A percentile compares a stretch with the other conserved stretches of the same genome.
phyloP scores from a whole-genome alignment of 257 asterid genomes.

The Solanum dulcamara region DNA sequence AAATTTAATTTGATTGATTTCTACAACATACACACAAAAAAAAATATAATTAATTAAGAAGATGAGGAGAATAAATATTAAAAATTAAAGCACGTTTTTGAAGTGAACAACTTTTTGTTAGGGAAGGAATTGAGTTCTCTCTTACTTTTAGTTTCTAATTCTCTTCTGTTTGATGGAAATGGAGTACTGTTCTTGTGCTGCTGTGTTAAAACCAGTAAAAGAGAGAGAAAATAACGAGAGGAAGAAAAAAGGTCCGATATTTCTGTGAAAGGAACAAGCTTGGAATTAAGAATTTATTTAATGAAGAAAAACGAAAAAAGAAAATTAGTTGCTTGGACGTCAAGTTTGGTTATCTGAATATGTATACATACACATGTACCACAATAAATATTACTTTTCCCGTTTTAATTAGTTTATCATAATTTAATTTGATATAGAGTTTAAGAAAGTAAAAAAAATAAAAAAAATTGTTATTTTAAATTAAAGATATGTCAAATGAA shows the following conservation, averaged over 20 bases:
- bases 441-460: background rate
- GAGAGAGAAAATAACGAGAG: background rate
- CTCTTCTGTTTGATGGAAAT: conserved; percentile 7
- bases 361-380: background rate
- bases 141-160: background rate
- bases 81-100: conserved; percentile 9
- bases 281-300: conserved; percentile 1
- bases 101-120: conserved; percentile 19
- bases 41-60: background rate
- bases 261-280: conserved; percentile 18
- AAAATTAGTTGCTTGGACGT: conserved; percentile 73
- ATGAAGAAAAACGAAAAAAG: conserved; percentile 6
- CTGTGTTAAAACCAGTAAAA: background rate
- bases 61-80: background rate
- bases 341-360: conserved; percentile 48
- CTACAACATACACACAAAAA: background rate
- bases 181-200: background rate
- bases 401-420: background rate
- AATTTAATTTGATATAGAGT: background rate
- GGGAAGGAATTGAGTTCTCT: conserved; percentile 24
- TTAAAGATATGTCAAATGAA: background rate
- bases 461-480: background rate
- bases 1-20: conserved; percentile 13
- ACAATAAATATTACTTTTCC: background rate
- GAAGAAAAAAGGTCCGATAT: background rate